Evolutionary conservation across 768 basidiomycete genomes (phyloP).

Genomic region (Leccinum longicurvipes): DNA sequence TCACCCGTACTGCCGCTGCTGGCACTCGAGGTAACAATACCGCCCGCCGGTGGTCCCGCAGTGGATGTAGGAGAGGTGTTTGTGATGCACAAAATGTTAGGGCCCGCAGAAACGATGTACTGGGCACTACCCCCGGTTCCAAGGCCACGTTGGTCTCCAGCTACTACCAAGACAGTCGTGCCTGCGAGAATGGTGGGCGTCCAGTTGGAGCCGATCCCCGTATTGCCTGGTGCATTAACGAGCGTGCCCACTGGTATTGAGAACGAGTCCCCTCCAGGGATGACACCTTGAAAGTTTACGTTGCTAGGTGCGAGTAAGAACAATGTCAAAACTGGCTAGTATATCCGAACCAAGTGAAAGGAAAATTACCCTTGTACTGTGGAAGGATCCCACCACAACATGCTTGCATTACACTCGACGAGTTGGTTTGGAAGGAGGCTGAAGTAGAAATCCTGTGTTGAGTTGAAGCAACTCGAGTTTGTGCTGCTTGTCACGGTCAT

Average conservation of each 20-base stretch:
- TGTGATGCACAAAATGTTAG: neutral
- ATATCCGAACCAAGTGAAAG: neutral
- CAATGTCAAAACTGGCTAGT: too few species aligned
- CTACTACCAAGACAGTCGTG: neutral
- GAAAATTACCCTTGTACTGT: neutral
- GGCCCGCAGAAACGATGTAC: neutral
- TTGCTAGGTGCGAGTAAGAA: neutral
- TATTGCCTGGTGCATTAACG: neutral
- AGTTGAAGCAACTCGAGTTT: neutral
- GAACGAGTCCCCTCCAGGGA: neutral
- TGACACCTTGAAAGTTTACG: neutral
- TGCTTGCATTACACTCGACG: neutral
- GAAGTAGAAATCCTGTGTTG: neutral
- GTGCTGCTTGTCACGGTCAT: neutral
- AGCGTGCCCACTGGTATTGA: neutral
- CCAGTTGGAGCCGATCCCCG: neutral
- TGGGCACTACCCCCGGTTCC: neutral
- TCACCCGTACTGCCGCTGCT: too few species aligned
- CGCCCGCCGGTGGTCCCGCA: neutral
- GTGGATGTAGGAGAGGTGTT: neutral
- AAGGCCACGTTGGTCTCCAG: neutral
- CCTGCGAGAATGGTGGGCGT: neutral
- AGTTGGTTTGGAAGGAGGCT: neutral
- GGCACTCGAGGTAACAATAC: neutral
- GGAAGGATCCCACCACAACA: neutral